A percentile compares a stretch with the other conserved stretches of the same genome.
phyloP scores from a whole-genome alignment of 805 yeast genomes.

The Priceomyces castillae region DNA sequence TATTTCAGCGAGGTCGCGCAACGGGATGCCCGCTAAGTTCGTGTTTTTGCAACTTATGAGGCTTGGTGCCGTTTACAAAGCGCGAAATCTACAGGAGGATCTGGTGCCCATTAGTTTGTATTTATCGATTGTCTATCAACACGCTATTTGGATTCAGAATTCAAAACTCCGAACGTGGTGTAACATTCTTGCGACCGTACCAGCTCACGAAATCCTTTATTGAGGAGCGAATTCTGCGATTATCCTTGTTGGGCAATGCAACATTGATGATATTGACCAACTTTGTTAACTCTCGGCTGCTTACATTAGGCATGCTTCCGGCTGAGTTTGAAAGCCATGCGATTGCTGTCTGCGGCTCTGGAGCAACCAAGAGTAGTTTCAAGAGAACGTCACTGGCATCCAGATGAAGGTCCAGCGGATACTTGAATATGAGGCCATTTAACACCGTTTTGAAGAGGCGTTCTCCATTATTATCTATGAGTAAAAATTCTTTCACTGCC shows the following conservation, averaged over 20 bases:
- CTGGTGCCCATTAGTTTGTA: too few relatives aligned
- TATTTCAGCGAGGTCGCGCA: too few relatives aligned
- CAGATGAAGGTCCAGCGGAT: constrained; percentile 64
- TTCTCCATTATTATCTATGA: constrained; percentile 50
- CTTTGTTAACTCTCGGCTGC: constrained; percentile 64
- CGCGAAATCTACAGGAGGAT: too few relatives aligned
- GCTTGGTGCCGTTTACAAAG: too few relatives aligned
- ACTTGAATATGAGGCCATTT: constrained; percentile 66
- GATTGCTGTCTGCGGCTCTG: constrained; percentile 42
- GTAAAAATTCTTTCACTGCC: constrained; percentile 46
- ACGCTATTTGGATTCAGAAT: not conserved
- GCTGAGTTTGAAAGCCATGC: constrained; percentile 64
- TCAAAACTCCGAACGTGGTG: constrained; percentile 26
- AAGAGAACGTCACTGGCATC: constrained; percentile 76
- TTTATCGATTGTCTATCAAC: not conserved
- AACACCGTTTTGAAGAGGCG: constrained; percentile 52
- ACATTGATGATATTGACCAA: constrained; percentile 54
- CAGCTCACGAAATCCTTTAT: constrained; percentile 77
- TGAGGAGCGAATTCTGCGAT: constrained; percentile 66
- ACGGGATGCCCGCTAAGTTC: too few relatives aligned
- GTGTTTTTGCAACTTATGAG: too few relatives aligned
- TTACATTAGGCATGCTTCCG: constrained; percentile 59
- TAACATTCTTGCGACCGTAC: constrained; percentile 76
- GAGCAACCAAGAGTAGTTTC: constrained; percentile 53
- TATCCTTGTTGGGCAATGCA: constrained; percentile 67